A percentile compares a stretch with the other conserved stretches of the same genome.
These are phyloP conservation scores for Groenewaldozyma tartarivorans DNA, from an alignment of 805 yeast genomes.

Conservation along the genomic window DNA sequence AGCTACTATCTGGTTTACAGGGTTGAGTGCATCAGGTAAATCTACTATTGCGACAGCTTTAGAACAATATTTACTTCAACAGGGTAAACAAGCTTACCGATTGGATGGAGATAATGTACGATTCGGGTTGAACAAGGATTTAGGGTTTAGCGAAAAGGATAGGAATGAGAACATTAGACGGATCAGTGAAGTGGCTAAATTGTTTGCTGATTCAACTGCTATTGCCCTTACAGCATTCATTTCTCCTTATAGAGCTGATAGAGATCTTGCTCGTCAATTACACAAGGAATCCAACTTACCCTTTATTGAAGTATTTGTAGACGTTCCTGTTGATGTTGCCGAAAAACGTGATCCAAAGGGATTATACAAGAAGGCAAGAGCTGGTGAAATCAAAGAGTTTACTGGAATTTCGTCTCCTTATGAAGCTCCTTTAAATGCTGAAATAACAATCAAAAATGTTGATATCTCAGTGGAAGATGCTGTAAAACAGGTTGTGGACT, in stretches of 20 bases:
- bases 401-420: slow-evolving; percentile 95
- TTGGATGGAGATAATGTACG: slow-evolving; percentile 89
- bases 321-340: slow-evolving; percentile 89
- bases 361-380: slow-evolving; percentile 90
- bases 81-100: slow-evolving; percentile 69
- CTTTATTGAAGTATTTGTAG: slow-evolving; percentile 84
- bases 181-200: slow-evolving; percentile 86
- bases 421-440: slow-evolving; percentile 83
- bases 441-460: slow-evolving; percentile 64
- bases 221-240: slow-evolving; percentile 87
- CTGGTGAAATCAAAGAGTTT: slow-evolving; percentile 86
- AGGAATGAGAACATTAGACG: slow-evolving; percentile 93
- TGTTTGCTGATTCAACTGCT: slow-evolving; percentile 87
- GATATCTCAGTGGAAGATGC: slow-evolving; percentile 71
- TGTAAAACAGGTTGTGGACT: slow-evolving; percentile 61
- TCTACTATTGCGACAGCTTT: slow-evolving; percentile 88
- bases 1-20: slow-evolving; percentile 90
- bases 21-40: slow-evolving; percentile 91
- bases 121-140: slow-evolving; percentile 89
- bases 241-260: slow-evolving; percentile 79
- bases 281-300: slow-evolving; percentile 70
- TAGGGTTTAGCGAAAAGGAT: slow-evolving; percentile 86
- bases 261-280: slow-evolving; percentile 75
- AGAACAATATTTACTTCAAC: slow-evolving; percentile 68
- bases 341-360: slow-evolving; percentile 98